Base-by-base conservation (phyloP, 495 filamentous ascomycete genomes). In the Hypoxylon perforatum region DNA sequence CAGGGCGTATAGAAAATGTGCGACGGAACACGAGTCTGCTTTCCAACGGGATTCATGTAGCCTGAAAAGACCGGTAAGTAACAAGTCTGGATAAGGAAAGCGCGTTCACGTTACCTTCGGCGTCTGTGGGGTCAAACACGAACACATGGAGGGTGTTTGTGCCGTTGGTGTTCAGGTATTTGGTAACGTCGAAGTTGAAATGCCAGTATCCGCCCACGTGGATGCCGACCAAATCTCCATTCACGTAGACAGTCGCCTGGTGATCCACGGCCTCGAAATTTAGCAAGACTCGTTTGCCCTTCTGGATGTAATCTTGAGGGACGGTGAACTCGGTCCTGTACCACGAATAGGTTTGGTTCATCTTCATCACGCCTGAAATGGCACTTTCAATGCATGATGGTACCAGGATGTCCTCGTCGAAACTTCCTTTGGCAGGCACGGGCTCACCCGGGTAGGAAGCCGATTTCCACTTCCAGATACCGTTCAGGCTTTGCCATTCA, bases 1-100 rank as follows among this genome's bases (percentile, higher is more conserved):
- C 88, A 90, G 10, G 88, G 87, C 0, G 83, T 87, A 72, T 91
- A 91, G 70, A 89, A 91, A 49, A 91, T 90, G 63, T 90, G 88
- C 5, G 81, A 84, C 1, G 81, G 85, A 1, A 72, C 64, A 2
- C 82, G 74, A 8, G 82, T 85, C 69, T 90, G 88, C 74, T 91
- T 91, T 48, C 88, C 88, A 55, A 88, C 79, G 0, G 87, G 87
- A 38, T 87, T 88, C n/a, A 82, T 79, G 61, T 78, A 69, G 22
- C 71, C 71, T 72, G 21, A 4, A 23, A 4, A 7, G 28, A 33
- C 45, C 15, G 19, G 41, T 62, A 6, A 69, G 44, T 33, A 23
- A 8, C n/a, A 30, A 0, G 3, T 14, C 47, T 18, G 4, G 25
- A 17, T 7, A 21, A 36, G 9, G 57, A n/a, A 10, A 17, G 8